Percentiles rank a stretch among this genome's conserved stretches.
Evolutionary conservation across 1,284 basidiomycete genomes (phyloP).

Genomic region (Pulveroboletus sp.): DNA sequence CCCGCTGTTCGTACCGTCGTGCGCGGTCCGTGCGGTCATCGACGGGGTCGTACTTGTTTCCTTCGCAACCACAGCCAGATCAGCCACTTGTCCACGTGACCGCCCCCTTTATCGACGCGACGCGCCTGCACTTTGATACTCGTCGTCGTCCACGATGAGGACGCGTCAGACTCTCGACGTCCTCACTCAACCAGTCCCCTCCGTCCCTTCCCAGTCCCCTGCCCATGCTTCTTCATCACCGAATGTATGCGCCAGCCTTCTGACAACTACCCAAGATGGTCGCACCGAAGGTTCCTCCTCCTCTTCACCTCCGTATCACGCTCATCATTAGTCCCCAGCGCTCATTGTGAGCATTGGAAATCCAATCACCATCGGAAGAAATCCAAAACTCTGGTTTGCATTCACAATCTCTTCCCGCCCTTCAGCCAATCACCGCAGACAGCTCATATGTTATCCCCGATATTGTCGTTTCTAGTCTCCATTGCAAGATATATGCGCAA

Average conservation of each 20-base stretch:
- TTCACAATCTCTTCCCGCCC: constrained; percentile 2
- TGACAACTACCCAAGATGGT: constrained; percentile 54
- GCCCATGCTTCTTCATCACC: constrained; percentile 11
- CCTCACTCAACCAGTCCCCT: constrained; percentile 34
- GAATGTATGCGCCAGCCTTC: constrained; percentile 68
- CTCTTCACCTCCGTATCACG: not conserved
- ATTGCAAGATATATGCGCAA: constrained; percentile 80
- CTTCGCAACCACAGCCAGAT: constrained; percentile 18
- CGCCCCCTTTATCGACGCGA: constrained; percentile 7
- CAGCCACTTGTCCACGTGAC: constrained; percentile 26
- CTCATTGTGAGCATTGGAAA: constrained; percentile 60
- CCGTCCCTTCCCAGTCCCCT: constrained; percentile 22
- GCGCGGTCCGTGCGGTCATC: constrained; percentile 15
- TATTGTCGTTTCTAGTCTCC: constrained; percentile 59
- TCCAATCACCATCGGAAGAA: constrained; percentile 68
- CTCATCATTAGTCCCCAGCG: constrained; percentile 36
- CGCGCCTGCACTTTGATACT: constrained; percentile 2
- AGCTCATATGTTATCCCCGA: constrained; percentile 55
- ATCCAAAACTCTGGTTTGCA: constrained; percentile 52
- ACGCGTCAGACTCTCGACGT: constrained; percentile 19
- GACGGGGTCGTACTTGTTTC: constrained; percentile 7
- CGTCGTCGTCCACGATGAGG: constrained; percentile 21
- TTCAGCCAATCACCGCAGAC: constrained; percentile 7
- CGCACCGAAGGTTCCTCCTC: constrained; percentile 56
- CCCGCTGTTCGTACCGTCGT: constrained; percentile 10